phyloP scores from a whole-genome alignment of 2,329 filamentous ascomycete species.

The Ophiocordyceps camponoti-floridani region DNA sequence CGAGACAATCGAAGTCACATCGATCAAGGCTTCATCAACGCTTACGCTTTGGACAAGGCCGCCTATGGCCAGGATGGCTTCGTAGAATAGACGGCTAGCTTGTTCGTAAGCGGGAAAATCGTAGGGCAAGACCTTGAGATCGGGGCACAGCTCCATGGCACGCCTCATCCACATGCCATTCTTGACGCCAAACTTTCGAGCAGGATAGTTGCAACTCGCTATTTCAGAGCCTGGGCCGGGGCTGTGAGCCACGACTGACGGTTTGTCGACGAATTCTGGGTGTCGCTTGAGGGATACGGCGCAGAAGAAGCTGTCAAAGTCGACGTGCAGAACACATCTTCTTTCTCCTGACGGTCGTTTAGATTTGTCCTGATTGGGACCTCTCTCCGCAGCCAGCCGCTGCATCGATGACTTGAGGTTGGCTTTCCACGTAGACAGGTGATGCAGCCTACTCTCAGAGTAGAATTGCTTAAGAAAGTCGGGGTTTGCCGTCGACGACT shows the following conservation, averaged over 20 bases:
- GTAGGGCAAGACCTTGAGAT: slow-evolving; percentile 81
- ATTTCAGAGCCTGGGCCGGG: slow-evolving; percentile 79
- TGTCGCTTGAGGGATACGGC: slow-evolving; percentile 68
- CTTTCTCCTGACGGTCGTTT: slow-evolving; percentile 44
- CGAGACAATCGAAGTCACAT: slow-evolving; percentile 57
- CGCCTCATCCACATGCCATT: slow-evolving; percentile 99
- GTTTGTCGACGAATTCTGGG: slow-evolving; percentile 60
- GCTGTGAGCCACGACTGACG: slow-evolving; percentile 78
- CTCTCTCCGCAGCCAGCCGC: slow-evolving; percentile 55
- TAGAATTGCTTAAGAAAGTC: slow-evolving; percentile 92
- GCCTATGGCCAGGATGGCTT: slow-evolving; percentile 59
- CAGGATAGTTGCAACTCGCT: slow-evolving; percentile 91
- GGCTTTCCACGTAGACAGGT: slow-evolving; percentile 92
- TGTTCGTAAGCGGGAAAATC: slow-evolving; percentile 92
- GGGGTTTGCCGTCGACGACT: slow-evolving; percentile 82
- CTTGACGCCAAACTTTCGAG: slow-evolving; percentile 69
- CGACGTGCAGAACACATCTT: slow-evolving; percentile 81
- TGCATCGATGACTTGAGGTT: slow-evolving; percentile 83
- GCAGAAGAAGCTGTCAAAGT: slow-evolving; percentile 98
- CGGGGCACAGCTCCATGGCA: slow-evolving; percentile 65
- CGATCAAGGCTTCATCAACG: slow-evolving; percentile 84
- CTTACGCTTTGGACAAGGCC: slow-evolving; percentile 90
- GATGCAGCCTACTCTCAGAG: slow-evolving; percentile 83
- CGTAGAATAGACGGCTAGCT: slow-evolving; percentile 75
- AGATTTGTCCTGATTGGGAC: slow-evolving; percentile 20